Percentiles rank a stretch among this genome's conserved stretches.
Evolutionary conservation across 2,329 filamentous ascomycete species (phyloP).

Genomic region (Sporothrix inflata): DNA sequence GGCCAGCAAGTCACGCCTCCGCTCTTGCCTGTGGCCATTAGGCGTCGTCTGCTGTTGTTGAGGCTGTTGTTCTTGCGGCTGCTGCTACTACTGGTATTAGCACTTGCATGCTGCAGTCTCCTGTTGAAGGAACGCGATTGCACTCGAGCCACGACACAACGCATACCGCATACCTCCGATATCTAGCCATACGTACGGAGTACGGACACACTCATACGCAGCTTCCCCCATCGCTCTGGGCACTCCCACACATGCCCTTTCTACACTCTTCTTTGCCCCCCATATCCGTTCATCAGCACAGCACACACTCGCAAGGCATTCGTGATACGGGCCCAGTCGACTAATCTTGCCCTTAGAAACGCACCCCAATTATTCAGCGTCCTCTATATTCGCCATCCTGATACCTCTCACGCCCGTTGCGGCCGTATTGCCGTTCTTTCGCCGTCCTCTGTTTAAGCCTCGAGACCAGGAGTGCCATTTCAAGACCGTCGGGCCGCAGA

Average conservation of each 20-base stretch:
- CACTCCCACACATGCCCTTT: neutral
- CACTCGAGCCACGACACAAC: conserved; percentile 34
- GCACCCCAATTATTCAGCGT: neutral
- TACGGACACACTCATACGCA: neutral
- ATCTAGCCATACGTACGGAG: neutral
- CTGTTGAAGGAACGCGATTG: conserved; percentile 9
- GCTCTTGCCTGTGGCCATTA: conserved; percentile 13
- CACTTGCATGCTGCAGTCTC: conserved; percentile 16
- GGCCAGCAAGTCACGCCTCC: conserved; percentile 28
- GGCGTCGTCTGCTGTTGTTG: conserved; percentile 8
- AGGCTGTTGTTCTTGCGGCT: neutral
- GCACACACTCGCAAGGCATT: neutral
- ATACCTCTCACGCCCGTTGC: neutral
- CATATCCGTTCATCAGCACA: neutral
- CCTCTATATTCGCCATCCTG: neutral
- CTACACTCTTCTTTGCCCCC: neutral
- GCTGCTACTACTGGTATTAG: neutral
- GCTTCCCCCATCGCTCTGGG: neutral
- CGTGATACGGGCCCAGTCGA: neutral
- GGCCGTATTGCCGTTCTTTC: neutral
- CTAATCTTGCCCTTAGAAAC: conserved; percentile 7
- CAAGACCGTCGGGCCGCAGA: neutral
- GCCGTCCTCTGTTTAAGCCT: neutral
- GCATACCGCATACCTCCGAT: conserved; percentile 20
- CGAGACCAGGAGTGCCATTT: neutral